Conservation (phyloP, 345 rosid genomes). For the Arabis hirsuta region DNA sequence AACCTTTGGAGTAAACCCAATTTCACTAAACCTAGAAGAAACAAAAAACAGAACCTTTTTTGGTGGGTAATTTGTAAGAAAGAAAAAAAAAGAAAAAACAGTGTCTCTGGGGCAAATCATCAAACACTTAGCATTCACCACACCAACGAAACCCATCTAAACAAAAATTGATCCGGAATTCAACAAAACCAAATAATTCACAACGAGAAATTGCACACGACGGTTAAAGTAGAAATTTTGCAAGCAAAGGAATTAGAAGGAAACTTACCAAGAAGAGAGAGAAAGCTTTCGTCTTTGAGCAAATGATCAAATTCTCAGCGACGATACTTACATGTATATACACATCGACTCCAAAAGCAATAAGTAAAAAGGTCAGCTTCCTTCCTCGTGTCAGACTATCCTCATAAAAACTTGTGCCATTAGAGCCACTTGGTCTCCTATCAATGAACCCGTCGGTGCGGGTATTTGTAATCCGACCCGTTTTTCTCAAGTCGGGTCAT, state of each 20-base stretch:
- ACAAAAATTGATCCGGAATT: neutral
- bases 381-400: conserved; percentile 33
- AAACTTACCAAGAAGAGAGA: conserved; percentile 24
- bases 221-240: neutral
- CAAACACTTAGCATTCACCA: conserved; percentile 21
- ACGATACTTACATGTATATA: conserved; percentile 6
- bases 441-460: conserved; percentile 32
- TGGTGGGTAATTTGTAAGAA: neutral
- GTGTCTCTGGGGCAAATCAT: neutral
- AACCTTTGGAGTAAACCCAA: neutral
- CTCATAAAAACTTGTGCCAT: conserved; percentile 32
- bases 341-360: conserved; percentile 15
- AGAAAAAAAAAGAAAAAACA: neutral
- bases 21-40: neutral
- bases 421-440: conserved; percentile 41
- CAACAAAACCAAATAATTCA: neutral
- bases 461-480: conserved; percentile 9
- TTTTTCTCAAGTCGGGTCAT: conserved; percentile 24
- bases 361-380: conserved; percentile 16
- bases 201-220: neutral
- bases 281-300: conserved; percentile 16
- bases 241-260: neutral
- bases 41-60: neutral
- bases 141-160: neutral
- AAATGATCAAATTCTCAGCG: conserved; percentile 4